A percentile compares a stretch with the other conserved stretches of the same genome.
phyloP scores from a whole-genome alignment of 192 early-diverging fungal species.

The Backusella westeae region DNA sequence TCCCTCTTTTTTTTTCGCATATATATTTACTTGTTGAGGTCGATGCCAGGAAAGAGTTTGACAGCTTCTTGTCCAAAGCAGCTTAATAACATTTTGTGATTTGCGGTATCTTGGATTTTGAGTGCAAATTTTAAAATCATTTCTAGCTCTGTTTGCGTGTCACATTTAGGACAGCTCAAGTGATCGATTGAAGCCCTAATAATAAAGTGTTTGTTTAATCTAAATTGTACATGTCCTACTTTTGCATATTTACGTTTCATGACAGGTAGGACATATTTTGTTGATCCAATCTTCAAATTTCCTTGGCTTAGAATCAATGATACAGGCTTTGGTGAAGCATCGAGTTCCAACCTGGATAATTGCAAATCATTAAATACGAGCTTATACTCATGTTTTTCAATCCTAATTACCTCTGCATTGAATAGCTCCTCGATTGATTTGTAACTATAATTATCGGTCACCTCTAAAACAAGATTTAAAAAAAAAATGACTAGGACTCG shows the following conservation, averaged over 20 bases:
- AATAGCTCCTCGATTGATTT: not conserved
- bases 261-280: not conserved
- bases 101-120: not conserved
- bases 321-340: not conserved
- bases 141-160: not conserved
- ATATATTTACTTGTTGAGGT: not conserved
- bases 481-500: not conserved
- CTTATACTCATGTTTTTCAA: not conserved
- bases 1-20: too few relatives aligned
- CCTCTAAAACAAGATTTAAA: not conserved
- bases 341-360: not conserved
- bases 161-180: not conserved
- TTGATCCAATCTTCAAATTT: not conserved
- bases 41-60: not conserved
- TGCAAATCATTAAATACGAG: not conserved
- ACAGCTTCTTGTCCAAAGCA: not conserved
- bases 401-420: not conserved
- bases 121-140: not conserved
- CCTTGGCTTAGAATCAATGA: not conserved
- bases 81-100: not conserved
- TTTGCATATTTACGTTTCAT: too few relatives aligned
- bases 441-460: not conserved
- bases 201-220: not conserved
- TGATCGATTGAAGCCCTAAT: not conserved
- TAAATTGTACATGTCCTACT: too few relatives aligned